These are phyloP conservation scores for Chamaenerion angustifolium DNA, from an alignment of 345 rosid genomes.

Conservation along the genomic window DNA sequence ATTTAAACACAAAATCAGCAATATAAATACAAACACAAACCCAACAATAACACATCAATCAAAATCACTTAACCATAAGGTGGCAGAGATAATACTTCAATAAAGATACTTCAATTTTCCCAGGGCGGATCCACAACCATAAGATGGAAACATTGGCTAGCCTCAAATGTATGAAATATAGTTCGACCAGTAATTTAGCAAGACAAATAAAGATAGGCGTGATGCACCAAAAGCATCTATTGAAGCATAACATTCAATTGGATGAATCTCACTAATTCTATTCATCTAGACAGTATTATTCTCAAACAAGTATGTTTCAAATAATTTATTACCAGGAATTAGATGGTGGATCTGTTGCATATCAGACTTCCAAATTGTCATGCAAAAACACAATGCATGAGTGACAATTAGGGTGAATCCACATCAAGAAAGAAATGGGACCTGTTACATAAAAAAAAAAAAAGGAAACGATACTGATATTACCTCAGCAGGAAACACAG, in stretches of 20 bases:
- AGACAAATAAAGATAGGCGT: too few species aligned
- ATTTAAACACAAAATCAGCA: too few species aligned
- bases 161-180: conserved; percentile 30
- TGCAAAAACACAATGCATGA: conserved; percentile 6
- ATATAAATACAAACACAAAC: too few species aligned
- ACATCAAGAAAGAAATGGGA: neutral
- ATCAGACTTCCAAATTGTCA: conserved; percentile 44
- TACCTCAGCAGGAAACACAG: too few species aligned
- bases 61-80: conserved; percentile 3
- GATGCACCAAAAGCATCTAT: too few species aligned
- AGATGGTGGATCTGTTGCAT: conserved; percentile 66
- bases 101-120: conserved; percentile 80
- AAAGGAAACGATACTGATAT: too few species aligned
- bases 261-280: neutral
- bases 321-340: conserved; percentile 53
- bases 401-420: neutral
- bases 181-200: too few species aligned
- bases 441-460: neutral
- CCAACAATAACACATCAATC: too few species aligned
- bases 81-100: conserved; percentile 25
- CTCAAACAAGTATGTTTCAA: neutral
- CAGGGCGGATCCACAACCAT: conserved; percentile 86
- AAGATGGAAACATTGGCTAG: conserved; percentile 44
- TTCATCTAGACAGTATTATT: neutral
- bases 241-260: neutral